Evolutionary conservation across 306 rosid species (phyloP).

Genomic region (Lagenaria siceraria): DNA sequence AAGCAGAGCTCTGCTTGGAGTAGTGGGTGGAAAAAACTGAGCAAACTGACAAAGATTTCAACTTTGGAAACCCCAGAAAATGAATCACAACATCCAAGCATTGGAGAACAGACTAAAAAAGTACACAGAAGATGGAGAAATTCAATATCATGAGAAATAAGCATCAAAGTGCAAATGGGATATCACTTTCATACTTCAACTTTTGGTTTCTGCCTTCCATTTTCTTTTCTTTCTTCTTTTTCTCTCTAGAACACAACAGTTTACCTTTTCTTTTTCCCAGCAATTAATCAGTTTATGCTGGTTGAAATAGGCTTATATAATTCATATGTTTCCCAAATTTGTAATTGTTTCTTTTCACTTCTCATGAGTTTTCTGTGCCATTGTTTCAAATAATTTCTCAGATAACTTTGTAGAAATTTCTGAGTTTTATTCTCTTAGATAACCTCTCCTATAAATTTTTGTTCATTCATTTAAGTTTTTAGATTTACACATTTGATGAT

Average conservation of each 20-base stretch:
- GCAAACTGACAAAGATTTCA: conserved; percentile 63
- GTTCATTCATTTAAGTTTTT: too few relatives aligned
- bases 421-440: too few relatives aligned
- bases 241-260: conserved; percentile 5
- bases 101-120: conserved; percentile 41
- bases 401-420: too few relatives aligned
- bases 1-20: conserved; percentile 84
- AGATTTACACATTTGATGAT: too few relatives aligned
- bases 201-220: conserved; percentile 8
- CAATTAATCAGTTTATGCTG: conserved; percentile 8
- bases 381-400: neutral
- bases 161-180: neutral
- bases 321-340: neutral
- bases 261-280: neutral
- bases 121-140: conserved; percentile 89
- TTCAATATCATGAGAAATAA: conserved; percentile 50
- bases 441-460: too few relatives aligned
- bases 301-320: neutral
- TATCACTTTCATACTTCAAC: conserved; percentile 1
- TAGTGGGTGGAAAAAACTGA: conserved; percentile 92
- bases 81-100: conserved; percentile 26
- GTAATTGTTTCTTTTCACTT: neutral
- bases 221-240: neutral
- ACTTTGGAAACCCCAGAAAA: conserved; percentile 36
- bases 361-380: neutral